These are phyloP conservation scores for Chimonanthus praecox DNA, from an alignment of 164 flowering plant genomes.

Conservation along the genomic window DNA sequence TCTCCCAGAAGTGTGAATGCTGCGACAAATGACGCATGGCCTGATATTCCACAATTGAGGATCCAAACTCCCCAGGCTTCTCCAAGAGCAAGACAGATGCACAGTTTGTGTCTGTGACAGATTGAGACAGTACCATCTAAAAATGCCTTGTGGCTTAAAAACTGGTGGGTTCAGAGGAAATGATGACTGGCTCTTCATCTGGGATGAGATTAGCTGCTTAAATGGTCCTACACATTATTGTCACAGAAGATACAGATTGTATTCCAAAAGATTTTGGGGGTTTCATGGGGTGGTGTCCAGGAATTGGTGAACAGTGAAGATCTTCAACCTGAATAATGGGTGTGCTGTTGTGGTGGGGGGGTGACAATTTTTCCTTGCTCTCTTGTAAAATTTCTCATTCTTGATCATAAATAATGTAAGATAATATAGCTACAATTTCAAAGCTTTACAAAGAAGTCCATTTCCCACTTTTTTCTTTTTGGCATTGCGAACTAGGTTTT, in stretches of 20 bases:
- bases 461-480: no score
- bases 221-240: not conserved
- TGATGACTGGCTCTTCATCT: not conserved
- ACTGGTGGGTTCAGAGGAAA: not conserved
- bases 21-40: constrained; percentile 5
- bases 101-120: constrained; percentile 5
- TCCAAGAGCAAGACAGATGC: constrained; percentile 13
- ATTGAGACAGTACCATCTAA: not conserved
- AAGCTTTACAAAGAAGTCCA: no score
- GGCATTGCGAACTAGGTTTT: no score
- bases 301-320: not conserved
- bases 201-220: not conserved
- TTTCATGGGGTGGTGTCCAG: not conserved
- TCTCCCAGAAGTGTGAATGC: not conserved
- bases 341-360: not conserved
- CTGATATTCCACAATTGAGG: constrained; percentile 7
- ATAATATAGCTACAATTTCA: no score
- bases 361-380: no score
- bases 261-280: not conserved
- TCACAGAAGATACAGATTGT: not conserved
- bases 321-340: not conserved
- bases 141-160: not conserved
- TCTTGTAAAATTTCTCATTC: no score
- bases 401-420: no score
- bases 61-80: constrained; percentile 14